A percentile compares a stretch with the other conserved stretches of the same genome.
These are phyloP conservation scores for Avicennia marina DNA, from an alignment of 257 asterid species.

Conservation along the genomic window DNA sequence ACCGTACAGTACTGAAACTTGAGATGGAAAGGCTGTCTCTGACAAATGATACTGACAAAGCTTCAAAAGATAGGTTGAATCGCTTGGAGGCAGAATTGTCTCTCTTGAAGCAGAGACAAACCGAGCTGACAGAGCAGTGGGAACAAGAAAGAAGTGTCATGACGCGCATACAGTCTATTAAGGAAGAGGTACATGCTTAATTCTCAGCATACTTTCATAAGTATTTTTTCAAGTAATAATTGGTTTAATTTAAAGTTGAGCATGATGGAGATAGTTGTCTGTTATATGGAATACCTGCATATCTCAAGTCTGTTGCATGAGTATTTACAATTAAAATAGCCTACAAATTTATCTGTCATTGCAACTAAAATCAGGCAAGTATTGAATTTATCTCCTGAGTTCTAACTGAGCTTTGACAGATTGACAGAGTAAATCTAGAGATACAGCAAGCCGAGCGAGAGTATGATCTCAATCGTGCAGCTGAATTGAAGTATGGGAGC, in stretches of 20 bases:
- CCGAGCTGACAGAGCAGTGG: conserved; percentile 88
- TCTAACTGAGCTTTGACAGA: conserved; percentile 39
- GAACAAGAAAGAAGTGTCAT: conserved; percentile 82
- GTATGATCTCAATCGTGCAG: conserved; percentile 94
- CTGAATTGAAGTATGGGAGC: conserved; percentile 89
- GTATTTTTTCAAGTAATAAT: background rate
- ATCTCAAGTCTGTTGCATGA: too few species aligned
- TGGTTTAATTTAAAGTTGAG: too few species aligned
- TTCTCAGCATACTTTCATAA: background rate
- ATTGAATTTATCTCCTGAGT: background rate
- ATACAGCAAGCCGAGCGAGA: conserved; percentile 97
- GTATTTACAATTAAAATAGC: background rate
- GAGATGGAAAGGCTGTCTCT: conserved; percentile 96
- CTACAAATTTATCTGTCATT: too few species aligned
- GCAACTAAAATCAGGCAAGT: background rate
- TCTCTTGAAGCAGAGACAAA: conserved; percentile 65
- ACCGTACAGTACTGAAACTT: conserved; percentile 78
- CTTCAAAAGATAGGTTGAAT: conserved; percentile 75
- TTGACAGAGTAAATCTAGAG: conserved; percentile 93
- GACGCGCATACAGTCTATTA: conserved; percentile 78
- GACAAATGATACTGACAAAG: conserved; percentile 79
- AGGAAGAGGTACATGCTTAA: conserved; percentile 60
- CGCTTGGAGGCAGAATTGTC: conserved; percentile 80
- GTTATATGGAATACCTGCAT: too few species aligned
- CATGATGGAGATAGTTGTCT: too few species aligned